phyloP scores from a whole-genome alignment of 2,329 filamentous ascomycete genomes.

The Claviceps pusilla region DNA sequence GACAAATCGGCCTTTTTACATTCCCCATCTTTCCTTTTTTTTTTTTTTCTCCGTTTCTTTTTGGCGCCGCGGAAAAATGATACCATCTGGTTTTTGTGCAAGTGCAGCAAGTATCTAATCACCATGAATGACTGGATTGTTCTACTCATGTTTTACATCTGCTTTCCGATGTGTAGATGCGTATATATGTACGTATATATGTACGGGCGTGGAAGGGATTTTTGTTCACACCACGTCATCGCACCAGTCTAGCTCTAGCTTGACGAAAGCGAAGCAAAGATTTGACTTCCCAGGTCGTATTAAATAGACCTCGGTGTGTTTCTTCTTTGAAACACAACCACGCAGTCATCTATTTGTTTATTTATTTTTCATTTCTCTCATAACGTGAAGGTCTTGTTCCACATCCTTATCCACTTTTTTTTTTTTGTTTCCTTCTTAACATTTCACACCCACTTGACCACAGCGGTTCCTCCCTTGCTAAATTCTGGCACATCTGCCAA shows the following conservation, averaged over 20 bases:
- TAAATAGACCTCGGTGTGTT: background rate
- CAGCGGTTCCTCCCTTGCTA: slow-evolving; percentile 48
- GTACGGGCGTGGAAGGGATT: background rate
- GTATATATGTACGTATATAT: background rate
- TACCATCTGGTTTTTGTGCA: slow-evolving; percentile 2
- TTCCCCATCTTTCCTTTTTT: background rate
- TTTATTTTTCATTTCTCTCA: background rate
- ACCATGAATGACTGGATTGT: background rate
- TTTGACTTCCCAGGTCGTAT: background rate
- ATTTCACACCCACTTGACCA: slow-evolving; percentile 41
- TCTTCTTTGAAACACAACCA: background rate
- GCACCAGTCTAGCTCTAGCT: background rate
- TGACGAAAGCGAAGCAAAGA: background rate
- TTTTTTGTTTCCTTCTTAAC: background rate
- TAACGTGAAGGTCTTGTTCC: background rate
- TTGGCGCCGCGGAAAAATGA: slow-evolving; percentile 3
- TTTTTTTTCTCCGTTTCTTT: background rate
- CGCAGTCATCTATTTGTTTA: background rate
- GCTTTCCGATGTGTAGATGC: background rate
- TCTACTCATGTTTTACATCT: background rate
- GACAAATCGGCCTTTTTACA: background rate
- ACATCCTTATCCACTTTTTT: background rate
- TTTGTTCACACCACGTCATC: background rate
- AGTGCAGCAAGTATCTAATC: background rate
- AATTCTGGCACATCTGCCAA: slow-evolving; percentile 49